A percentile compares a stretch with the other conserved stretches of the same genome.
phyloP scores from a whole-genome alignment of 176 grass and related monocot genomes.

The Bonia amplexicaulis region DNA sequence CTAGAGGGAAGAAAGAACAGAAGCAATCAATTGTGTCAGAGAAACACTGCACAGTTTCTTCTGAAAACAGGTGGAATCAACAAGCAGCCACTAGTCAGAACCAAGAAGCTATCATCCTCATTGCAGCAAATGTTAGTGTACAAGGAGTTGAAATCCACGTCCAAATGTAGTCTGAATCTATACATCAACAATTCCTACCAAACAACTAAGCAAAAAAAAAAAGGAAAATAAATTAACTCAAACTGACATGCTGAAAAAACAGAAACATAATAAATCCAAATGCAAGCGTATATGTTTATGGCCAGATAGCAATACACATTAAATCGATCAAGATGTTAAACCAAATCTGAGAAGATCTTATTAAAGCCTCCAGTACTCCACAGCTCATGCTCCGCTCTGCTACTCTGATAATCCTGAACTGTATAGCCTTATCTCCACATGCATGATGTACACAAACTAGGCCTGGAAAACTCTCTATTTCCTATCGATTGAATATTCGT shows the following conservation, averaged over 20 bases:
- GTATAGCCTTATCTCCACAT: conserved; percentile 26
- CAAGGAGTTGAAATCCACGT: conserved; percentile 7
- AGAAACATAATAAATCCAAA: not conserved
- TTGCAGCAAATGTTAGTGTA: conserved; percentile 28
- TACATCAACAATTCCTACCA: conserved; percentile 39
- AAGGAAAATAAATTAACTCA: conserved; percentile 14
- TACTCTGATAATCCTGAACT: conserved; percentile 14
- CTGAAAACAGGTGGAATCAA: not conserved
- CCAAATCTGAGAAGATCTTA: conserved; percentile 10
- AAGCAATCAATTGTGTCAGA: not conserved
- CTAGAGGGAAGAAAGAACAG: not conserved
- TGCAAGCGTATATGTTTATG: not conserved
- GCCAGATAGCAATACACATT: not conserved
- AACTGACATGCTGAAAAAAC: conserved; percentile 11
- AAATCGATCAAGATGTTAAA: not conserved
- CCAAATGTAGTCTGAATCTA: conserved; percentile 25
- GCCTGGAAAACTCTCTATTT: conserved; percentile 1
- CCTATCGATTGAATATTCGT: conserved; percentile 6
- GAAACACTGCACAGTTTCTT: not conserved
- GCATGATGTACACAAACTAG: conserved; percentile 28
- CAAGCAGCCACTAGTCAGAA: conserved; percentile 16
- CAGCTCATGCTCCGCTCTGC: not conserved
- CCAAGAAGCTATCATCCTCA: conserved; percentile 29
- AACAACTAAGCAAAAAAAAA: conserved; percentile 30
- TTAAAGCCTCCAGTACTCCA: conserved; percentile 1